Evolutionary conservation across 2,329 filamentous ascomycete genomes (phyloP), one percentile per base, ranked within the genome.

Genomic region (Aspergillus bombycis): DNA sequence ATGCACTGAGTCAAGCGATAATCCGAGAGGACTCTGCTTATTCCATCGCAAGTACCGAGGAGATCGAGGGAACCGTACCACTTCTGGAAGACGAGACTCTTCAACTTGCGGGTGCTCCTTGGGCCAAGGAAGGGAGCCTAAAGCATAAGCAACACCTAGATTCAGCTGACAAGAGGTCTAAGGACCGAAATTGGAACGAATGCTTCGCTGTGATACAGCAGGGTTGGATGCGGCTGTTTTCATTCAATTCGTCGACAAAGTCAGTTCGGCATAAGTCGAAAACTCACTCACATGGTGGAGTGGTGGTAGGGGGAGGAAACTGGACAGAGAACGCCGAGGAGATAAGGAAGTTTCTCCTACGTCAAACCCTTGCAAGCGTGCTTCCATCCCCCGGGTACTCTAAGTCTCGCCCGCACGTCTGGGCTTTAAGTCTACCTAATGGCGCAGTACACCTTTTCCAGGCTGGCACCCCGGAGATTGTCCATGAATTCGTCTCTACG

Each of bases 381-480:
- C 86, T 99, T 16, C 95, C 95, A 10, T 86, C 93, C 0, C 94
- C 95, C 0, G 95, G 95, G 12, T 98, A 98, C 78, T 97, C 93
- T 38, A 93, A 96, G 72, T 87, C 89, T 32, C 86, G 95, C 12
- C 94, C 94, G 5, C 89, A 98, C 75, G 95, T 99, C 1, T 99
- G 94, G 91, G 94, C 95, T 2, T 82, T 99, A 58, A 96, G 92
- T 66, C 82, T 99, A 53, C 94, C 95, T 0, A 96, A 90, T 1
- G 95, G 95, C 14, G 94, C 94, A 0, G 94, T 99, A 0, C 95
- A 99, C 76, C 85, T 99, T n/a, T 99, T 99, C 85, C 94, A 98
- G 74, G 95, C 95, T 56, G 95, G 95, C 61, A 99, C 95, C 0
- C 88, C 92, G 0, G 95, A 99, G 71, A 97, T 98, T 71, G 91